These are phyloP conservation scores for Pythium pyrilobum DNA, from an alignment of 352 stramenopile genomes.

Conservation along the genomic window DNA sequence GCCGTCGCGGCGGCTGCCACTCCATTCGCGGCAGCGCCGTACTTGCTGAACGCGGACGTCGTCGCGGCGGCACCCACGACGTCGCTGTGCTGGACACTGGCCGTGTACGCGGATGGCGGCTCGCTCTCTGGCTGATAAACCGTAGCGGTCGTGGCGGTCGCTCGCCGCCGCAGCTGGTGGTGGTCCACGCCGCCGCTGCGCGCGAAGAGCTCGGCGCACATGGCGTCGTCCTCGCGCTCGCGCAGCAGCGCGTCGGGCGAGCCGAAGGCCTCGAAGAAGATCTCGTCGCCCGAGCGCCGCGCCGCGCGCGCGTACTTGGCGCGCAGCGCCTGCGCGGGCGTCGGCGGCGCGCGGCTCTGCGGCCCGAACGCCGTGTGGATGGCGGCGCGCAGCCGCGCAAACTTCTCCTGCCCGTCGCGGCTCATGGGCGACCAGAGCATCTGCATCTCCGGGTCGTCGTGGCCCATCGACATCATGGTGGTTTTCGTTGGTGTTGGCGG, in stretches of 20 bases:
- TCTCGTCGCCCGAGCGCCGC: conserved; percentile 37
- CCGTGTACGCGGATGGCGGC: neutral
- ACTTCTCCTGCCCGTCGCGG: conserved; percentile 15
- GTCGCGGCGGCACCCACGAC: neutral
- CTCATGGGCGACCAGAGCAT: conserved; percentile 25
- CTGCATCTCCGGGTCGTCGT: conserved; percentile 15
- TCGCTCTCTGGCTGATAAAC: conserved; percentile 15
- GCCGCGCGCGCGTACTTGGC: conserved; percentile 47
- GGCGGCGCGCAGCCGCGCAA: conserved; percentile 9
- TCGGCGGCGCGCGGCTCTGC: neutral
- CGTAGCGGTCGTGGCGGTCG: too few relatives aligned
- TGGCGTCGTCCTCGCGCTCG: conserved; percentile 15
- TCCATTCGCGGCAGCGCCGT: conserved; percentile 17
- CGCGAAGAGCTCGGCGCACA: conserved; percentile 8
- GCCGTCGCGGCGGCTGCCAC: neutral
- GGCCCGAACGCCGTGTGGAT: conserved; percentile 8
- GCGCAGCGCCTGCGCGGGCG: conserved; percentile 21
- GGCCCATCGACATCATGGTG: conserved; percentile 9
- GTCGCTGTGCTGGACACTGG: conserved; percentile 2
- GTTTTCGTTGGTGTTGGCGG: neutral
- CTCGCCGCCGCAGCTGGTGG: neutral
- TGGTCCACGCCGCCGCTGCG: neutral
- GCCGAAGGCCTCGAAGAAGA: conserved; percentile 69
- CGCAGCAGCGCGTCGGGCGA: conserved; percentile 37
- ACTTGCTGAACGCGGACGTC: conserved; percentile 25